A percentile compares a stretch with the other conserved stretches of the same genome.
Conservation (phyloP, 441 rosid species). For the Populus tomentosa region DNA sequence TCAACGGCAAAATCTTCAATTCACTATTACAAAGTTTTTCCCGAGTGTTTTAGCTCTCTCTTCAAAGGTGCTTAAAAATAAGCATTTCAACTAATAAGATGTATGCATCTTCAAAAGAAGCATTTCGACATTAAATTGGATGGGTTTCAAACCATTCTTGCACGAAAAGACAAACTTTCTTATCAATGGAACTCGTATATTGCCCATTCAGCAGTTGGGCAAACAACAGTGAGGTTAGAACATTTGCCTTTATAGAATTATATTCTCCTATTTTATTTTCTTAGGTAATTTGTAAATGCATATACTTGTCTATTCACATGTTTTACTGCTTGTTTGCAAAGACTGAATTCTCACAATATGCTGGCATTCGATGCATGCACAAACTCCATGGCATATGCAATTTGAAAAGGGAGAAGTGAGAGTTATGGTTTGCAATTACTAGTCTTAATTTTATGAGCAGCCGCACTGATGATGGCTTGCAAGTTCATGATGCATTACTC, state of each 20-base stretch:
- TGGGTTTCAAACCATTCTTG: too few species aligned
- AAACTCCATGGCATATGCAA: conserved; percentile 88
- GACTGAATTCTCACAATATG: conserved; percentile 1
- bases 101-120: too few species aligned
- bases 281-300: not conserved
- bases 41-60: too few species aligned
- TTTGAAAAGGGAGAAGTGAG: conserved; percentile 97
- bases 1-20: too few species aligned
- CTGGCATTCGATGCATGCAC: conserved; percentile 22
- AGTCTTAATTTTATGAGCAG: conserved; percentile 86
- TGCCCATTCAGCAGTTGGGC: conserved; percentile 91
- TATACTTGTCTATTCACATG: not conserved
- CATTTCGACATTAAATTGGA: too few species aligned
- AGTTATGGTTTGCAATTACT: conserved; percentile 85
- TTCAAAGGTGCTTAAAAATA: too few species aligned
- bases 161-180: too few species aligned
- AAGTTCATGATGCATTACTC: conserved; percentile 53
- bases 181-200: conserved; percentile 45
- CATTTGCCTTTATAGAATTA: not conserved
- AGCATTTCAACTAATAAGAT: too few species aligned
- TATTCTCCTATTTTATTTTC: not conserved
- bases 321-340: not conserved
- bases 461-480: conserved; percentile 87
- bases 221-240: conserved; percentile 79
- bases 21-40: too few species aligned